These are phyloP conservation scores for Tolypocladium nubicola DNA, from an alignment of 2,329 filamentous ascomycete genomes.

Conservation along the genomic window DNA sequence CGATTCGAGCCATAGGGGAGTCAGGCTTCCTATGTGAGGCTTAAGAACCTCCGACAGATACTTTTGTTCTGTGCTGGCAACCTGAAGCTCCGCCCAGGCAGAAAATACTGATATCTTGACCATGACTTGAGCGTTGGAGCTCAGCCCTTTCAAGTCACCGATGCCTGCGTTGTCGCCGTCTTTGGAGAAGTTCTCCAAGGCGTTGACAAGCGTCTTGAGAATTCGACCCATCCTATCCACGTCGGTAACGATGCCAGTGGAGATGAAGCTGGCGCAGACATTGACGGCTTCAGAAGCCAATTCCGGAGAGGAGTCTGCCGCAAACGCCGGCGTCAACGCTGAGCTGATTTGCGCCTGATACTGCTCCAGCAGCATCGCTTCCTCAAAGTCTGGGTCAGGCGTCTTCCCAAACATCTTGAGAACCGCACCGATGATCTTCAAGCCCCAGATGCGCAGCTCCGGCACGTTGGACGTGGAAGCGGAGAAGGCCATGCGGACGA, in stretches of 20 bases:
- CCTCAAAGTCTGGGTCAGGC: slow-evolving; percentile 93
- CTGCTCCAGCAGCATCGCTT: slow-evolving; percentile 90
- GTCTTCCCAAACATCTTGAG: slow-evolving; percentile 94
- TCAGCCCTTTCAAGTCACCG: slow-evolving; percentile 84
- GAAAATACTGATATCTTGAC: slow-evolving; percentile 96
- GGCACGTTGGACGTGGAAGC: slow-evolving; percentile 90
- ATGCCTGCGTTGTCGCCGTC: slow-evolving; percentile 77
- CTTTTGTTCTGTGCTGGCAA: slow-evolving; percentile 83
- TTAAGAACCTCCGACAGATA: slow-evolving; percentile 83
- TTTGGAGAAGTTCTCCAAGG: slow-evolving; percentile 82
- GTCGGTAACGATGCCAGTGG: slow-evolving; percentile 93
- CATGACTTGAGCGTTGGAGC: slow-evolving; percentile 95
- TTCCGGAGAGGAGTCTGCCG: slow-evolving; percentile 89
- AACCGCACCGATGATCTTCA: slow-evolving; percentile 89
- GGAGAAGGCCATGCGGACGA: slow-evolving; percentile 94
- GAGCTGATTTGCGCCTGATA: slow-evolving; percentile 98
- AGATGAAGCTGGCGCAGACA: slow-evolving; percentile 95
- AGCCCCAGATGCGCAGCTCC: slow-evolving; percentile 77
- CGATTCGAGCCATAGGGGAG: slow-evolving; percentile 88
- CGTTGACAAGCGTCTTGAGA: slow-evolving; percentile 81
- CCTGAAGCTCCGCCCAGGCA: slow-evolving; percentile 93
- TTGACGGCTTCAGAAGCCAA: slow-evolving; percentile 92
- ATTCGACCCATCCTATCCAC: slow-evolving; percentile 98
- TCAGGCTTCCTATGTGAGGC: slow-evolving; percentile 80
- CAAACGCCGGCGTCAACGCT: slow-evolving; percentile 90